These are phyloP conservation scores for Fusarium subglutinans DNA, from an alignment of 2,329 filamentous ascomycete species.

Conservation along the genomic window DNA sequence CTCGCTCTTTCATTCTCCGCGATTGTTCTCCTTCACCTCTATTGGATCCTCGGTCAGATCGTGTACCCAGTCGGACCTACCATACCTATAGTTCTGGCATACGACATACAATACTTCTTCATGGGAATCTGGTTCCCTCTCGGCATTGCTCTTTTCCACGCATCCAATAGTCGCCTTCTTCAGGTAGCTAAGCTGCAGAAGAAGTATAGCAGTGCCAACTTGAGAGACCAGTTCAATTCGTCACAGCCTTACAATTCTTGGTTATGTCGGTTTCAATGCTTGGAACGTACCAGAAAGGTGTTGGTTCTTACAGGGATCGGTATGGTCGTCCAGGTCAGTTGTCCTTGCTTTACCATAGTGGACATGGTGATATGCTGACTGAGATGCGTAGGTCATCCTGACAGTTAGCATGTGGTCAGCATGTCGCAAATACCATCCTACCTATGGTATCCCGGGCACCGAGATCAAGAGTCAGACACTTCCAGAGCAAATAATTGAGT, in stretches of 20 bases:
- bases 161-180: neutral
- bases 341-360: neutral
- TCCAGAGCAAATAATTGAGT: neutral
- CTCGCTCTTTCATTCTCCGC: neutral
- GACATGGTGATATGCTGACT: neutral
- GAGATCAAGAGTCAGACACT: neutral
- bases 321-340: neutral
- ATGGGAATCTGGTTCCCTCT: neutral
- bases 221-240: neutral
- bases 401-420: neutral
- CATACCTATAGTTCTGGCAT: neutral
- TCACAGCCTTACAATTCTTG: neutral
- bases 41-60: neutral
- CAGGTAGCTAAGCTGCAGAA: neutral
- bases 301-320: neutral
- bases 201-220: neutral
- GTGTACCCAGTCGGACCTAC: neutral
- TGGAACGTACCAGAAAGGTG: neutral
- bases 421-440: neutral
- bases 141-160: neutral
- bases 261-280: neutral
- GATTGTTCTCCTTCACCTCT: neutral
- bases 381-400: neutral
- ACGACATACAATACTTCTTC: neutral
- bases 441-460: neutral